Evolutionary conservation across 768 basidiomycete species (phyloP), one percentile per base, ranked within the genome.

Genomic region (Termitomyces sp.): DNA sequence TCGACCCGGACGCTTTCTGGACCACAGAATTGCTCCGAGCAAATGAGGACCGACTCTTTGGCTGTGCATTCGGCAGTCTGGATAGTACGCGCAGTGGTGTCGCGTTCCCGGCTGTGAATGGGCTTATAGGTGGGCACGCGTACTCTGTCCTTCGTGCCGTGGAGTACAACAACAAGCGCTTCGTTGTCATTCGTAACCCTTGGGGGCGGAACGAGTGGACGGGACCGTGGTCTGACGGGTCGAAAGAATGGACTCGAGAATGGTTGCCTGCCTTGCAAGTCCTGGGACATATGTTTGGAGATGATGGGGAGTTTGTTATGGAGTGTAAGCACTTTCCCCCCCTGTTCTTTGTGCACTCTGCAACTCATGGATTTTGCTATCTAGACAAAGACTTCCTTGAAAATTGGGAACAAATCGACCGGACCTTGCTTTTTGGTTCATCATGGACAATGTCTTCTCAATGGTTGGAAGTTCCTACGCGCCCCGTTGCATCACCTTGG

Each of bases 281-380:
- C 31, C 69, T 85, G 0, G 72, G 69, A 4, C 81, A 84, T 66
- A 57, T 66, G 1, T 84, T 85, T 58, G 82, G 82, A 1, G 67
- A 78, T 36, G 78, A 81, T 58, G 83, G 83, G 1, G 73, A 81
- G 55, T 85, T 85, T 57, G 71, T 84, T 18, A 83, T 83, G 82
- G 82, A 83, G 70, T 77, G 76, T 77, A 47, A 59, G 73, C 67
- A 34, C 6, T 46, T 42, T 34, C 34, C 16, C 22, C 9, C 7
- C 2, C 22, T 30, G 41, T 30, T 39, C 18, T 16, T 24, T 33
- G 15, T n/a, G 20, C 30, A 36, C 18, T 36, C 15, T 3, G 1
- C 24, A 36, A 27, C 20, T 33, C 27, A 34, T 9, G 7, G 4
- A 22, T 18, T 11, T 4, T 30, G n/a, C 20, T 41, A 11, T 56